Conservation (phyloP, 768 basidiomycete genomes). For the Boletus rubescentipes region DNA sequence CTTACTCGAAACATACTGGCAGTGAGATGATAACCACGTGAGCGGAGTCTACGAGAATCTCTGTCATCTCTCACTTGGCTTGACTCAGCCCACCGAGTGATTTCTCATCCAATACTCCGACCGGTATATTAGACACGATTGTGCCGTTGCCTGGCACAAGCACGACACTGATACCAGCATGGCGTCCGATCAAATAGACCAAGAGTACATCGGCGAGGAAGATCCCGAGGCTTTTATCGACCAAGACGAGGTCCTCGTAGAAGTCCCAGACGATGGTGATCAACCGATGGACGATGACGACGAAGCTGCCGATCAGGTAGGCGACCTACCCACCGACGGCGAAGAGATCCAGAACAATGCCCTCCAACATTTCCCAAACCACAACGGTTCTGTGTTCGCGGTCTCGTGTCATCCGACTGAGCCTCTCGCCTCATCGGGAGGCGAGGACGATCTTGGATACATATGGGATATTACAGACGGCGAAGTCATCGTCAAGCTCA, state of each 20-base stretch:
- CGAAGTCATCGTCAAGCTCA: conserved; percentile 76
- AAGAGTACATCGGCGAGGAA: conserved; percentile 37
- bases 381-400: conserved; percentile 79
- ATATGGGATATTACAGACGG: conserved; percentile 89
- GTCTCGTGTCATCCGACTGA: conserved; percentile 80
- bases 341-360: conserved; percentile 57
- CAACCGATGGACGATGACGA: conserved; percentile 72
- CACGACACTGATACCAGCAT: conserved; percentile 15
- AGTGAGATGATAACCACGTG: neutral
- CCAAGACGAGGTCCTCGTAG: conserved; percentile 62
- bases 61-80: neutral
- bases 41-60: neutral
- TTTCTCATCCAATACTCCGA: conserved; percentile 23
- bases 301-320: conserved; percentile 48
- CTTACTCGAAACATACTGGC: neutral
- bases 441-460: conserved; percentile 93
- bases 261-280: conserved; percentile 66
- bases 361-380: conserved; percentile 65
- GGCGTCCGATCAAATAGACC: conserved; percentile 39
- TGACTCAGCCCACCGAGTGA: conserved; percentile 12
- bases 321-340: conserved; percentile 41
- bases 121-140: neutral
- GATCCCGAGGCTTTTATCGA: conserved; percentile 62
- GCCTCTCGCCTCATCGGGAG: conserved; percentile 86
- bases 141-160: neutral